phyloP scores from a whole-genome alignment of 1,284 basidiomycete genomes.

The Sanghuangporus weigelae region DNA sequence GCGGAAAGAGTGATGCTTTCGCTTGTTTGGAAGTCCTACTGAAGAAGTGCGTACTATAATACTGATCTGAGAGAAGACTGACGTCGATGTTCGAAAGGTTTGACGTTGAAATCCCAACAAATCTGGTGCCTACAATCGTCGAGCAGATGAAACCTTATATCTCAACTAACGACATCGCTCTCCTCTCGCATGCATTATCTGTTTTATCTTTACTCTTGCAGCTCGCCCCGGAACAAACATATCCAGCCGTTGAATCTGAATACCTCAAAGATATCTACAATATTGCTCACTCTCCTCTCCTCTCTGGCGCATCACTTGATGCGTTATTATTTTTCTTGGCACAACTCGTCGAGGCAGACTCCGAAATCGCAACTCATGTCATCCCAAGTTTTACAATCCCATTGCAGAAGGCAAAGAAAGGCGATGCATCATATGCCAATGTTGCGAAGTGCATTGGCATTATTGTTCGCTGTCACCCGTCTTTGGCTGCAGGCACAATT shows the following conservation, averaged over 20 bases:
- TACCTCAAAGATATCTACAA: conserved; percentile 65
- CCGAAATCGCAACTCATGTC: conserved; percentile 72
- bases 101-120: conserved; percentile 52
- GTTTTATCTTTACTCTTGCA: conserved; percentile 69
- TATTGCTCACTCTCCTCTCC: conserved; percentile 72
- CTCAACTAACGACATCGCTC: conserved; percentile 65
- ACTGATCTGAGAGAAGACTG: conserved; percentile 12
- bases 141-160: conserved; percentile 73
- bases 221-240: conserved; percentile 58
- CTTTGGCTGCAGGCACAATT: conserved; percentile 73
- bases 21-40: conserved; percentile 72
- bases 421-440: conserved; percentile 56
- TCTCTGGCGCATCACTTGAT: conserved; percentile 73
- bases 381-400: conserved; percentile 65
- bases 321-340: conserved; percentile 78
- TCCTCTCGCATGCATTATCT: conserved; percentile 72
- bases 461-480: conserved; percentile 65
- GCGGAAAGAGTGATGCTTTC: conserved; percentile 80
- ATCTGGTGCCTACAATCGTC: conserved; percentile 59
- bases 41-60: conserved; percentile 41
- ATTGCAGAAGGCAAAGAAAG: conserved; percentile 51
- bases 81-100: conserved; percentile 42
- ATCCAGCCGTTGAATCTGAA: conserved; percentile 66
- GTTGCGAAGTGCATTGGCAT: conserved; percentile 82
- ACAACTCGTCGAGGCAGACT: conserved; percentile 76